Evolutionary conservation across 352 stramenopile species (phyloP), one percentile per base, ranked within the genome.

Genomic region (Phytopythium cucurbitacearum): DNA sequence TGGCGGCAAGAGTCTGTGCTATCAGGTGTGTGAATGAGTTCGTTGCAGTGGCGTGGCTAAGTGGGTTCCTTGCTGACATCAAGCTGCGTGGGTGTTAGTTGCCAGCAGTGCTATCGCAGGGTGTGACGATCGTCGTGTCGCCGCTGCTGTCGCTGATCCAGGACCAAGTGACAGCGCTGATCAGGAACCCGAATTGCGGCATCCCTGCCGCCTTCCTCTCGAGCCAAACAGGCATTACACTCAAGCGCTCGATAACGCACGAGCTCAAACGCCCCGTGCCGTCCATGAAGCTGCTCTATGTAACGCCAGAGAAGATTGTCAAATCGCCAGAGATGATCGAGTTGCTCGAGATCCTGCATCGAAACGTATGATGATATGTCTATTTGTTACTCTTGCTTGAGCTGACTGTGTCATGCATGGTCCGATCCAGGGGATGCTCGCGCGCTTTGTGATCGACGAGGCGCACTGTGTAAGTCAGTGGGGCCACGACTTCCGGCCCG

Each of bases 371-470:
- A 28, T 28, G 21, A 28, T 67, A 5, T 39, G 3, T 9, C 15
- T 39, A 39, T 10, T 9, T 13, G 37, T 37, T n/a, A 32, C 36
- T 47, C 39, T 42, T 9, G 11, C 51, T 40, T 35, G 15, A 10
- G 4, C 36, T 44, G 3, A 7, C 34, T 33, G 7, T 33, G 1
- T 39, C 33, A 4, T 73, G 40, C 48, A 71, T 47, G 21, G 21
- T 28, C 21, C 21, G 21, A 16, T 47, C 15, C 64, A 89, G 61
- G 64, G 68, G 55, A 89, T 89, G 58, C 81, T 98, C 5, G 89
- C 85, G 39, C 72, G 95, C 33, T 98, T 98, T 57, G 95, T 99
- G 35, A 92, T 99, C 62, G 96, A 98, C 59, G 87, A 98, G 65
- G 87, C 84, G 7, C 87, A 97, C 56, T 97, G 88, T 56, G 79